These are phyloP conservation scores for Alternaria triticina DNA, from an alignment of 2,329 filamentous ascomycete genomes.

Conservation along the genomic window DNA sequence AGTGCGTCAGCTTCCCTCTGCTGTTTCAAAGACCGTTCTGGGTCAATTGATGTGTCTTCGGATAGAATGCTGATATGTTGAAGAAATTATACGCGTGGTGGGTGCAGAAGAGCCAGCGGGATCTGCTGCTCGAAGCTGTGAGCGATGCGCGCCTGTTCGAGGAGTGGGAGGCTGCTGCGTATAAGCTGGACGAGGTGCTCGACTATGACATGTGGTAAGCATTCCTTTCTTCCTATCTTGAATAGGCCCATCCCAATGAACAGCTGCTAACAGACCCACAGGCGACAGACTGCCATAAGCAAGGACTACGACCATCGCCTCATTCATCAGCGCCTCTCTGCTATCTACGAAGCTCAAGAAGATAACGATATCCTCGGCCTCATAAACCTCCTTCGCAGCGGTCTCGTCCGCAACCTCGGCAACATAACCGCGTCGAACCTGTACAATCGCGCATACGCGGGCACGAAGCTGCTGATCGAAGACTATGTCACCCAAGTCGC, in stretches of 20 bases:
- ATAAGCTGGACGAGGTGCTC: slow-evolving; percentile 81
- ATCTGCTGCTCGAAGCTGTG: slow-evolving; percentile 70
- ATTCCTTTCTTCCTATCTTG: neutral
- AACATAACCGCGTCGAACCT: slow-evolving; percentile 84
- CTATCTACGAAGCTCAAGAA: slow-evolving; percentile 72
- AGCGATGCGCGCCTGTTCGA: slow-evolving; percentile 74
- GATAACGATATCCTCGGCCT: slow-evolving; percentile 75
- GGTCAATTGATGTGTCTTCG: neutral
- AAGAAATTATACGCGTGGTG: slow-evolving; percentile 75
- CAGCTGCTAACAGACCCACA: slow-evolving; percentile 42
- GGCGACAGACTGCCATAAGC: slow-evolving; percentile 81
- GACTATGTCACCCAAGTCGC: slow-evolving; percentile 87
- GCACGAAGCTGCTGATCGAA: slow-evolving; percentile 89
- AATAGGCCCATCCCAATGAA: neutral
- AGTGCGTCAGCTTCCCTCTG: slow-evolving; percentile 33
- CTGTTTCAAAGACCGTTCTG: neutral
- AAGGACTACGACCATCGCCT: slow-evolving; percentile 86
- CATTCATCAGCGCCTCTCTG: slow-evolving; percentile 77
- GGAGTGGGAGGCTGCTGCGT: slow-evolving; percentile 85
- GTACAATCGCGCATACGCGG: slow-evolving; percentile 84
- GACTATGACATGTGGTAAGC: slow-evolving; percentile 78
- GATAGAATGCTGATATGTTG: slow-evolving; percentile 27
- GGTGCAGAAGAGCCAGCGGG: slow-evolving; percentile 67
- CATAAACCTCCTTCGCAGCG: slow-evolving; percentile 80
- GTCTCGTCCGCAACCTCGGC: slow-evolving; percentile 80